Percentiles rank a stretch among this genome's conserved stretches.
These are phyloP conservation scores for Saccharomycopsis crataegensis DNA, from an alignment of 1,139 yeast genomes.

Conservation along the genomic window DNA sequence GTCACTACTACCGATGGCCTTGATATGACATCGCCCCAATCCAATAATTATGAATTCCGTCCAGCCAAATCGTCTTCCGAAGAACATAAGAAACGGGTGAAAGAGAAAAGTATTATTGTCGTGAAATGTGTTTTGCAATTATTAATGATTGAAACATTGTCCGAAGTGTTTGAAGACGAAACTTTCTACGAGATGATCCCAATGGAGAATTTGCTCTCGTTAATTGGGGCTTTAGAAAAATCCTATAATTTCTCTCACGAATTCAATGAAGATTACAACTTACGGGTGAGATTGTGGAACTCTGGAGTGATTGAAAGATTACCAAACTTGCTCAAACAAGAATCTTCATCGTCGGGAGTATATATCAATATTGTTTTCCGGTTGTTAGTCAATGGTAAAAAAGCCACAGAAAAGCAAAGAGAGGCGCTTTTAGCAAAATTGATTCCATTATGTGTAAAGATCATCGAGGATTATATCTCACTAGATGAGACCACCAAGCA, in stretches of 20 bases:
- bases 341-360: conserved; percentile 83
- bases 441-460: conserved; percentile 64
- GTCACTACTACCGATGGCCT: neutral
- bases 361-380: conserved; percentile 75
- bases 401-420: conserved; percentile 31
- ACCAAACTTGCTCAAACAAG: conserved; percentile 89
- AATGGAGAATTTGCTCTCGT: conserved; percentile 46
- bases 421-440: conserved; percentile 43
- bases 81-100: conserved; percentile 29
- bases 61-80: conserved; percentile 21
- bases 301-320: conserved; percentile 88
- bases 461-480: conserved; percentile 60
- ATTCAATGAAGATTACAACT: conserved; percentile 83
- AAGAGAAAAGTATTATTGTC: conserved; percentile 71
- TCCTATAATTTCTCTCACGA: conserved; percentile 79
- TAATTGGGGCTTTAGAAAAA: conserved; percentile 52
- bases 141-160: conserved; percentile 77
- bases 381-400: conserved; percentile 52
- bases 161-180: conserved; percentile 67
- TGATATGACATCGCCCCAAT: neutral
- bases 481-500: conserved; percentile 74
- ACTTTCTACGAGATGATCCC: conserved; percentile 67
- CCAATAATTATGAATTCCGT: neutral
- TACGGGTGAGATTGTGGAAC: conserved; percentile 80
- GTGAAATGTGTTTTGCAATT: conserved; percentile 89